phyloP scores from a whole-genome alignment of 106 monocot species.

The Alisma plantagoaquatica region DNA sequence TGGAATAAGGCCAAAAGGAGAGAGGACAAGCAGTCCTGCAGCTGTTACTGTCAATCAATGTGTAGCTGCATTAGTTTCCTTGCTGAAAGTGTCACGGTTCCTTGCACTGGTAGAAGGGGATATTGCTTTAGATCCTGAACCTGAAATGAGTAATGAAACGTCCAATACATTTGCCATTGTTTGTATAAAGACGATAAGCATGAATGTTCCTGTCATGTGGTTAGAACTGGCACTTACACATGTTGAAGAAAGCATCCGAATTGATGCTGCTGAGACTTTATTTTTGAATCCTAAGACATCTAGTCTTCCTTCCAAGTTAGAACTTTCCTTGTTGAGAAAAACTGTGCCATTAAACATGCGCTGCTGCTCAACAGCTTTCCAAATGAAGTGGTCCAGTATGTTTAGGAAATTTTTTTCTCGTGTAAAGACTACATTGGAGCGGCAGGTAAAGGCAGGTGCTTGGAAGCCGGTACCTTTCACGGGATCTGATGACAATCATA shows the following conservation, averaged over 20 bases:
- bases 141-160: slow-evolving; percentile 8
- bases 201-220: slow-evolving; percentile 65
- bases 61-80: slow-evolving; percentile 81
- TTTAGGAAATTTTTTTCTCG: slow-evolving; percentile 89
- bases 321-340: slow-evolving; percentile 65
- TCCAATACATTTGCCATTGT: slow-evolving; percentile 33
- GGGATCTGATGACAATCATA: background rate
- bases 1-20: slow-evolving; percentile 40
- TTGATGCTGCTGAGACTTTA: slow-evolving; percentile 88
- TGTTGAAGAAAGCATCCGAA: slow-evolving; percentile 69
- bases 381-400: slow-evolving; percentile 97
- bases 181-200: slow-evolving; percentile 53
- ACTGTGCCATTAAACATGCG: slow-evolving; percentile 97
- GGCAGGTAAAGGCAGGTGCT: slow-evolving; percentile 70
- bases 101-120: slow-evolving; percentile 86
- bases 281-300: slow-evolving; percentile 95
- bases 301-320: slow-evolving; percentile 80
- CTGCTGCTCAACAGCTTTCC: slow-evolving; percentile 83
- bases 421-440: slow-evolving; percentile 76
- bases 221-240: slow-evolving; percentile 70
- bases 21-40: slow-evolving; percentile 15
- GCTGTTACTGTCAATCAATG: slow-evolving; percentile 51
- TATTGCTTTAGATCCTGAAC: slow-evolving; percentile 48
- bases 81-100: slow-evolving; percentile 82
- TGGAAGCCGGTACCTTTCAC: slow-evolving; percentile 30